These are phyloP conservation scores for Metarhizium robertsii DNA, from an alignment of 2,329 filamentous ascomycete genomes.

Conservation along the genomic window DNA sequence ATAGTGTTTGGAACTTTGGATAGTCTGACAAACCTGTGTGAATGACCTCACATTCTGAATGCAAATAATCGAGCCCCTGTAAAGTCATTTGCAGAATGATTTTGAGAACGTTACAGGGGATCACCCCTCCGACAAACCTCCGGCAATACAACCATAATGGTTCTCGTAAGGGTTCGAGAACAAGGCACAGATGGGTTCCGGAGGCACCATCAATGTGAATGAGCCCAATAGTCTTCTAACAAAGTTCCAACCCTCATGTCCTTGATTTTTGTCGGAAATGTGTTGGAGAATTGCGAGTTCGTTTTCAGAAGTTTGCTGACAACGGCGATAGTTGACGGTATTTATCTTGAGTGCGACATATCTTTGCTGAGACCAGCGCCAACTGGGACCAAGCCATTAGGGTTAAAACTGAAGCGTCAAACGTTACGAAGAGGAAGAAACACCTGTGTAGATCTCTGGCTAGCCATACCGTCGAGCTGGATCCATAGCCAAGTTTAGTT, in stretches of 20 bases:
- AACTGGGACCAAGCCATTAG: conserved; percentile 5
- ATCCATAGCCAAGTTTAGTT: conserved; percentile 13
- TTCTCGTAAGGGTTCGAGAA: conserved; percentile 13
- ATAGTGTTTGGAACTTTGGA: background rate
- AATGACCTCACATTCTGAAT: conserved; percentile 13
- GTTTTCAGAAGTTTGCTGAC: conserved; percentile 3
- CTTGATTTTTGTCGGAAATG: conserved; percentile 5
- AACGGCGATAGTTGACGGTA: background rate
- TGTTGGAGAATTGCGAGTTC: conserved; percentile 10
- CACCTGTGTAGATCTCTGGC: conserved; percentile 12
- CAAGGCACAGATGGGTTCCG: conserved; percentile 11
- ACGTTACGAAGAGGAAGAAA: background rate
- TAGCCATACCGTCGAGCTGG: conserved; percentile 15
- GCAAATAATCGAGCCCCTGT: conserved; percentile 14
- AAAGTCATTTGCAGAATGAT: conserved; percentile 13
- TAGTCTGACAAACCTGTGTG: conserved; percentile 10
- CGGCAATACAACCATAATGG: conserved; percentile 15
- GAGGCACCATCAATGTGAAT: conserved; percentile 7
- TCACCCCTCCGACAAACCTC: conserved; percentile 11
- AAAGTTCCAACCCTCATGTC: conserved; percentile 13
- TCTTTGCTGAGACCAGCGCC: conserved; percentile 13
- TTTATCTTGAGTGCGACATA: conserved; percentile 16
- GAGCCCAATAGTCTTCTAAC: conserved; percentile 10
- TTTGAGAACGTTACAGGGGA: conserved; percentile 12
- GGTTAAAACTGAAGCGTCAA: background rate